phyloP scores from a whole-genome alignment of 148 eudicot genomes.

The Bassia scoparia region DNA sequence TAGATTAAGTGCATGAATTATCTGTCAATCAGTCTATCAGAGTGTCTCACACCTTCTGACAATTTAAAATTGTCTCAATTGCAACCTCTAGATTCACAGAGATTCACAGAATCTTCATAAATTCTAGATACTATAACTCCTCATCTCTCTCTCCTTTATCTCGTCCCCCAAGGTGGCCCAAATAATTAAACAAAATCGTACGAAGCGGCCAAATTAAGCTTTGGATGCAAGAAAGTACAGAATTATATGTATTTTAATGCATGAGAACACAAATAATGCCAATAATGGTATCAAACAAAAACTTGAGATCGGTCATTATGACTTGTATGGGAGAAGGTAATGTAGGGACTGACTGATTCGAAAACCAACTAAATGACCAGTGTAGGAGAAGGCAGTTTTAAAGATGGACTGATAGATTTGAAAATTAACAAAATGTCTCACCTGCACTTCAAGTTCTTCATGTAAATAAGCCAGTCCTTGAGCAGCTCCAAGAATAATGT shows the following conservation, averaged over 20 bases:
- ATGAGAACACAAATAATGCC: background rate
- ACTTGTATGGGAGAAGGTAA: background rate
- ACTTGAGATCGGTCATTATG: background rate
- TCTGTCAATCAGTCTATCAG: background rate
- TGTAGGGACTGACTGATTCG: background rate
- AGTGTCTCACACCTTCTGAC: background rate
- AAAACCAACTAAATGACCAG: background rate
- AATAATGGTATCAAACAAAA: no score
- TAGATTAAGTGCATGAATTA: no score
- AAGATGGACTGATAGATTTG: background rate
- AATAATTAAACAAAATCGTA: background rate
- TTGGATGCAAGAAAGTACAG: background rate
- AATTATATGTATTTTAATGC: background rate
- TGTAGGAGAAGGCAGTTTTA: background rate
- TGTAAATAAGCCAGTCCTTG: slow-evolving; percentile 84
- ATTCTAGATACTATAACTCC: background rate
- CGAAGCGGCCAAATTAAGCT: background rate
- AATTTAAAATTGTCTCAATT: background rate
- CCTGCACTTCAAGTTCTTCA: slow-evolving; percentile 77
- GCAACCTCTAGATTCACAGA: background rate
- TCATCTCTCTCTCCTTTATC: background rate
- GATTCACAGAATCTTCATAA: background rate
- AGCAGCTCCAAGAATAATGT: slow-evolving; percentile 82
- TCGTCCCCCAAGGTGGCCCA: background rate
- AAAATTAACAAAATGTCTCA: slow-evolving; percentile 13